Evolutionary conservation across 2,329 filamentous ascomycete genomes (phyloP).

Genomic region (Verticillium klebahnii): DNA sequence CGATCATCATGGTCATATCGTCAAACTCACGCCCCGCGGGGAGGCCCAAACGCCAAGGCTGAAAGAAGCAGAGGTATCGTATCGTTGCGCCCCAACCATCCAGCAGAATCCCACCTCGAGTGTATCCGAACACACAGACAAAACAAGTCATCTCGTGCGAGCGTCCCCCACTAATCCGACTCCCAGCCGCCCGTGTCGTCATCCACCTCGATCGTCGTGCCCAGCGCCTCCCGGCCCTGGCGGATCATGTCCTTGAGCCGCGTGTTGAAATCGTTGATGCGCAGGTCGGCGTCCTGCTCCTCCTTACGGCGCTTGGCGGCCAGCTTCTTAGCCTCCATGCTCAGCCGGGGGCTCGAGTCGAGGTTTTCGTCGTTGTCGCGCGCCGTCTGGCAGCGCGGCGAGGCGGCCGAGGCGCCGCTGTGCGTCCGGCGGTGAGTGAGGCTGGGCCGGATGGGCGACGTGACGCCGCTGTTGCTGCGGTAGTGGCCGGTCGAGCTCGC

Average conservation of each 20-base stretch:
- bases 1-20: neutral
- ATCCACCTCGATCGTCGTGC: conserved; percentile 64
- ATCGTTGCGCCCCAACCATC: neutral
- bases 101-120: neutral
- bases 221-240: conserved; percentile 82
- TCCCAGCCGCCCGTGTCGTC: conserved; percentile 36
- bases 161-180: conserved; percentile 19
- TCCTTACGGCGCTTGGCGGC: conserved; percentile 67
- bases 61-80: neutral
- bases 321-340: conserved; percentile 67
- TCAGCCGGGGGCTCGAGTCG: conserved; percentile 44
- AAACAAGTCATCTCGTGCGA: neutral
- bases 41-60: neutral
- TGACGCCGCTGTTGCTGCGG: conserved; percentile 6
- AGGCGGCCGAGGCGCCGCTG: conserved; percentile 38
- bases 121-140: no score
- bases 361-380: conserved; percentile 16
- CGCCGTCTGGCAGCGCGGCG: conserved; percentile 19
- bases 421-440: conserved; percentile 38
- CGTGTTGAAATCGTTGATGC: conserved; percentile 74
- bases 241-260: conserved; percentile 82
- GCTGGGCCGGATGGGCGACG: conserved; percentile 6
- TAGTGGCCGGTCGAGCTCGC: conserved; percentile 12
- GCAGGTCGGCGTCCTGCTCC: conserved; percentile 73
- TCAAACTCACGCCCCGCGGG: neutral